A percentile compares a stretch with the other conserved stretches of the same genome.
Evolutionary conservation across 768 basidiomycete species (phyloP).

Genomic region (Leucocoprinus leucothites): DNA sequence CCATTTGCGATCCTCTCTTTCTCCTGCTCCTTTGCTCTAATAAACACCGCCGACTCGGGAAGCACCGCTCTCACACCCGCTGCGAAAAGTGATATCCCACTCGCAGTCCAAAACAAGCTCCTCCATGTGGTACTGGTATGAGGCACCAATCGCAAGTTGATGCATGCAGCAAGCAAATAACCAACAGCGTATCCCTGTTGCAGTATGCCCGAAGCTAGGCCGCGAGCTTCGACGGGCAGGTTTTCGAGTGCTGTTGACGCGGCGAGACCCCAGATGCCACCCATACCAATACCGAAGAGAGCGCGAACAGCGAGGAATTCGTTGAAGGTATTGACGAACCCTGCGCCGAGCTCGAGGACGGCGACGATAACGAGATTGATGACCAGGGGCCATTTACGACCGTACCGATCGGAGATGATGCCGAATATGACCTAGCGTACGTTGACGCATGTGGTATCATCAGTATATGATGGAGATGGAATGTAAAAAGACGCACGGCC

Average conservation of each 20-base stretch:
- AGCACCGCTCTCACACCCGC: conserved; percentile 61
- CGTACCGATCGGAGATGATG: conserved; percentile 82
- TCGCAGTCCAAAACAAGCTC: conserved; percentile 75
- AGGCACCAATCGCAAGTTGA: conserved; percentile 69
- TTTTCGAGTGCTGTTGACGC: conserved; percentile 85
- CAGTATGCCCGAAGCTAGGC: conserved; percentile 78
- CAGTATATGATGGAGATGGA: background rate
- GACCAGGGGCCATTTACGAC: conserved; percentile 92
- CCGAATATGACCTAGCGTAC: conserved; percentile 62
- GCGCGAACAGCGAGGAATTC: conserved; percentile 82
- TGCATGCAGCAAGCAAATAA: conserved; percentile 76
- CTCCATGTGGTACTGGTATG: conserved; percentile 57
- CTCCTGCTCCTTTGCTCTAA: conserved; percentile 58
- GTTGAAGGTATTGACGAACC: conserved; percentile 73
- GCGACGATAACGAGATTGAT: conserved; percentile 69
- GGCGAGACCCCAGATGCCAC: conserved; percentile 86
- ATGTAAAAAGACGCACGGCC: conserved; percentile 36
- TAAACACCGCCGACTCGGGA: conserved; percentile 77
- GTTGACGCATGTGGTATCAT: conserved; percentile 1
- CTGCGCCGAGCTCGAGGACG: conserved; percentile 72
- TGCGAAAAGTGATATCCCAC: conserved; percentile 67
- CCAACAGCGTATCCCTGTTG: conserved; percentile 91
- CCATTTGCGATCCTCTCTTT: conserved; percentile 29
- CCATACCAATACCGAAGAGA: conserved; percentile 87
- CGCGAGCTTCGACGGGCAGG: conserved; percentile 82